Conservation (phyloP, 176 grass and related monocot species). For the Musa schizocarpa region DNA sequence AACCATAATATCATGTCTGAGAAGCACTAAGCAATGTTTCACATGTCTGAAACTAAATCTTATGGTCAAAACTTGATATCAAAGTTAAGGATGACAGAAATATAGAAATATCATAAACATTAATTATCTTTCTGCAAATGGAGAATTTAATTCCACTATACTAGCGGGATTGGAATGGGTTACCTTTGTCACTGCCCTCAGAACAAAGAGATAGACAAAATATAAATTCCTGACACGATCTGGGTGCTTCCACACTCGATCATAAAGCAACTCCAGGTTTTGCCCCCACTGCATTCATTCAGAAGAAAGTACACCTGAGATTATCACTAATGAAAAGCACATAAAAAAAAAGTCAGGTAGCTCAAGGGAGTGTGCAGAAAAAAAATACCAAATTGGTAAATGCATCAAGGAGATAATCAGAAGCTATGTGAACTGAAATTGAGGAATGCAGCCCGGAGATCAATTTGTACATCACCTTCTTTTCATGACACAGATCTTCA, state of each 20-base stretch:
- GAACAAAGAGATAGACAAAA: conserved; percentile 90
- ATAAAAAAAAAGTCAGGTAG: background rate
- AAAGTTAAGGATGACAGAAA: too few relatives aligned
- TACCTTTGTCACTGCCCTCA: conserved; percentile 96
- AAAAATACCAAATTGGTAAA: conserved; percentile 47
- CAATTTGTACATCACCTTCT: conserved; percentile 81
- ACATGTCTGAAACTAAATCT: too few relatives aligned
- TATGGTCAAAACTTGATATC: too few relatives aligned
- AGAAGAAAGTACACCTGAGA: conserved; percentile 11
- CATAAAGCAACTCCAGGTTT: conserved; percentile 74
- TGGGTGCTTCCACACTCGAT: conserved; percentile 71
- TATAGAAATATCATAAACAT: background rate
- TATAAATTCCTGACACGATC: conserved; percentile 83
- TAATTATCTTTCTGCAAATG: background rate
- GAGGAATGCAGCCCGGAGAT: conserved; percentile 96
- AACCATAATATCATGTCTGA: too few relatives aligned
- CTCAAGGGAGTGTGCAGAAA: background rate
- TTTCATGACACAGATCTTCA: conserved; percentile 79
- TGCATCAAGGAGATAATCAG: conserved; percentile 65
- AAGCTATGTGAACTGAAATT: conserved; percentile 98
- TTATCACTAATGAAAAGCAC: background rate
- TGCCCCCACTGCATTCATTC: conserved; percentile 65
- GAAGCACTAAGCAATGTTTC: too few relatives aligned
- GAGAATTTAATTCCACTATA: background rate
- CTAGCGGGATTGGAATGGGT: conserved; percentile 12